phyloP scores from a whole-genome alignment of 2,329 filamentous ascomycete genomes.

The Cryoendolithus antarcticus region DNA sequence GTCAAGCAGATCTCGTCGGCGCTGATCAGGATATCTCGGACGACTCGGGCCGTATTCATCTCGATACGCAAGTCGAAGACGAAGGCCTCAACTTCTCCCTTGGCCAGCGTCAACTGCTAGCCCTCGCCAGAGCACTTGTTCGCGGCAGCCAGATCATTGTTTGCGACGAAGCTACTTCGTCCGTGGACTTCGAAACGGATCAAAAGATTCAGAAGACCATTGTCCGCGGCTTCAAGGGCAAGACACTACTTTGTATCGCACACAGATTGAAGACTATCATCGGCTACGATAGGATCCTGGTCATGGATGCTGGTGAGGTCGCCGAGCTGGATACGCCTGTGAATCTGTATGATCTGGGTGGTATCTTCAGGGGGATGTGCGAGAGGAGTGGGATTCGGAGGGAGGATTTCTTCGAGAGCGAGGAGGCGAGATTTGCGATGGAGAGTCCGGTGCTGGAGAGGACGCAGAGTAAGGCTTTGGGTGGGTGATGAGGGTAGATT shows the following conservation, averaged over 20 bases:
- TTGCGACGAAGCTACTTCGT: slow-evolving; percentile 89
- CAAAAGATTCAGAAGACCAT: slow-evolving; percentile 90
- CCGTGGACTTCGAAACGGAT: slow-evolving; percentile 92
- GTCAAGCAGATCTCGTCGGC: slow-evolving; percentile 61
- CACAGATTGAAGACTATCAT: slow-evolving; percentile 88
- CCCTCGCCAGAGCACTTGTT: slow-evolving; percentile 79
- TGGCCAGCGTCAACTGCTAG: slow-evolving; percentile 91
- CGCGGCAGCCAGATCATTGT: slow-evolving; percentile 83
- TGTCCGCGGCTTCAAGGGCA: slow-evolving; percentile 68
- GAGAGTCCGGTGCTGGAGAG: no score
- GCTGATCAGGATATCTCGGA: slow-evolving; percentile 35
- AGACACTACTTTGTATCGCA: slow-evolving; percentile 83
- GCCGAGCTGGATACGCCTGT: slow-evolving; percentile 73
- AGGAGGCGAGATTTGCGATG: slow-evolving; percentile 10
- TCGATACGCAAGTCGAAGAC: slow-evolving; percentile 80
- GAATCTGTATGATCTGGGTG: slow-evolving; percentile 57
- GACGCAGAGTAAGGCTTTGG: no score
- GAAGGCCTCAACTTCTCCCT: slow-evolving; percentile 94
- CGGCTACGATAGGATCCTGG: slow-evolving; percentile 83
- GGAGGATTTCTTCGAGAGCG: slow-evolving; percentile 32
- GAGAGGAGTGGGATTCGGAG: slow-evolving; percentile 65
- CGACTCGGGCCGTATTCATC: slow-evolving; percentile 52
- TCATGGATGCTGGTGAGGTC: slow-evolving; percentile 84
- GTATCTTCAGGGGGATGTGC: slow-evolving; percentile 84
- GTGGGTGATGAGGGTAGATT: no score